Base-by-base conservation (phyloP, 306 rosid genomes). In the Vigna angularis region DNA sequence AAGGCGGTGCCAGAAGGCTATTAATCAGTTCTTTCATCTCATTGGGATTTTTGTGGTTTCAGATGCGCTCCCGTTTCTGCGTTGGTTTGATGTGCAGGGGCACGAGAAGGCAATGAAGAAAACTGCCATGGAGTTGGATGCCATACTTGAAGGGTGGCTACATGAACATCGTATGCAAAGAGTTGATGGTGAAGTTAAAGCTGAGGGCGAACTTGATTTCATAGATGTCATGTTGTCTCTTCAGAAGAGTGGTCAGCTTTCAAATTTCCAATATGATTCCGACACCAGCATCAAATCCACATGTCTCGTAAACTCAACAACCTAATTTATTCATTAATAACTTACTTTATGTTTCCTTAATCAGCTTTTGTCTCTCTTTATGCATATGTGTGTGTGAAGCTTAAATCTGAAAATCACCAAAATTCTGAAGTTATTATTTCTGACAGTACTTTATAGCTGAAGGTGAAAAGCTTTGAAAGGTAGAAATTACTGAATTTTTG, bases 81-180 rank as follows among this genome's bases (percentile, higher is more conserved):
- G 85, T 22, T 89, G 89, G 91, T 58, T 89, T 9, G 93, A 87
- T 72, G 68, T 87, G 58, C 76, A 74, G 73, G 93, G 93, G 9
- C 89, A 85, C 34, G 88, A 86, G 74, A 88, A 9, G 78, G 85
- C 91, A 0, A 88, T 90, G 95, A 90, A 86, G 82, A 88, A 81
- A 65, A 85, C 92, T 2, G 92, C 95, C 0, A 77, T 53, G 72
- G 93, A 87, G 28, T 40, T 90, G 16, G 91, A 90, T 51, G 77
- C 16, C 7, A 77, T 90, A 57, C 86, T 88, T 18, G 86, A 79
- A 30, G 81, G 82, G 1, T 88, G 91, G 91, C 63, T 90, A n/a
- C 36, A 77, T 47, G 87, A 87, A 81, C 96, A 90, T 70, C 89
- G 89, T 2, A 61, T 26, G 50, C 53, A 13, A 17, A 85, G 82